These are phyloP conservation scores for Colletotrichum camelliae DNA, from an alignment of 2,329 filamentous ascomycete species.

Conservation along the genomic window DNA sequence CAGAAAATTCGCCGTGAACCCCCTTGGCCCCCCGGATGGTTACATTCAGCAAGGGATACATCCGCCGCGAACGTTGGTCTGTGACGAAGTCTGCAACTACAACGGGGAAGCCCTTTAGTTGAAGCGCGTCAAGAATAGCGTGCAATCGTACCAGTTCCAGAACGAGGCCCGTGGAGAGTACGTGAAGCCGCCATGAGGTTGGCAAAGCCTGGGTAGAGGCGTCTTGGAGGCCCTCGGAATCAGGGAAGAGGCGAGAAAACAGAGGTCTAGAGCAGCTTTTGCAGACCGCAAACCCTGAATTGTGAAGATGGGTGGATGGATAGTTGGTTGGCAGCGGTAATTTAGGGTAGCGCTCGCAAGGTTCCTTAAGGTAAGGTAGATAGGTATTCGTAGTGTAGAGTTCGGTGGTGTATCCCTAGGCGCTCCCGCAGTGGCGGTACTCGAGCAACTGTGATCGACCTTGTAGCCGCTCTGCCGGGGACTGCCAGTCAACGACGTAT, in stretches of 20 bases:
- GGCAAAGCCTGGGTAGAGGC: neutral
- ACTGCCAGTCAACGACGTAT: slow-evolving; percentile 8
- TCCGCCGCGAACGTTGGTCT: slow-evolving; percentile 16
- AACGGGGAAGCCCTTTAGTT: neutral
- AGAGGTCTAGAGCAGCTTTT: neutral
- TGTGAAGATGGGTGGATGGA: neutral
- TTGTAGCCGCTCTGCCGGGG: slow-evolving; percentile 16
- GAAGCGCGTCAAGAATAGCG: slow-evolving; percentile 16
- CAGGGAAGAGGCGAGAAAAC: neutral
- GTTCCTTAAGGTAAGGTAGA: neutral
- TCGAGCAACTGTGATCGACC: slow-evolving; percentile 11
- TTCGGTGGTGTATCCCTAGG: slow-evolving; percentile 10
- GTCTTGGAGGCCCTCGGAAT: neutral
- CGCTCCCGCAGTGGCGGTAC: slow-evolving; percentile 18
- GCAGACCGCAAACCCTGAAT: neutral
- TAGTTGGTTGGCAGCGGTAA: slow-evolving; percentile 8
- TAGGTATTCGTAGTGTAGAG: neutral
- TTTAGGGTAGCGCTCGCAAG: slow-evolving; percentile 2
- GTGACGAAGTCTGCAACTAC: slow-evolving; percentile 17
- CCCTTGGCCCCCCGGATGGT: slow-evolving; percentile 13
- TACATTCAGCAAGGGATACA: slow-evolving; percentile 22
- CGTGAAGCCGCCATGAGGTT: neutral
- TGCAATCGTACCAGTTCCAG: neutral
- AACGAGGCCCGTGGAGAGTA: neutral
- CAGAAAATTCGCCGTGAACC: slow-evolving; percentile 22